A percentile compares a stretch with the other conserved stretches of the same genome.
phyloP scores from a whole-genome alignment of 805 yeast species.

The Phaffomyces thermotolerans region DNA sequence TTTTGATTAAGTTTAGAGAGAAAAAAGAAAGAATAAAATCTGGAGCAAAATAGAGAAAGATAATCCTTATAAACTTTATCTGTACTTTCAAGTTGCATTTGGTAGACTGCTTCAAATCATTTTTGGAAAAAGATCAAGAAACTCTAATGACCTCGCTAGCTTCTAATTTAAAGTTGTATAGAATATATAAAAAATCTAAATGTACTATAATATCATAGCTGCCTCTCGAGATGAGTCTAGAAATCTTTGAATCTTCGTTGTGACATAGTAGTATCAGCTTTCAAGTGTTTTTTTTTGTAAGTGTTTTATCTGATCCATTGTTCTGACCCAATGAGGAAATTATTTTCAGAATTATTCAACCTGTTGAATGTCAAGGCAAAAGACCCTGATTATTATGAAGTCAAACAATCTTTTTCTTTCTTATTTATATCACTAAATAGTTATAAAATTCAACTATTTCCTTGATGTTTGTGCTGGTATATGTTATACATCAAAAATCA shows the following conservation, averaged over 20 bases:
- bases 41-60: background rate
- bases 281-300: background rate
- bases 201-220: no score
- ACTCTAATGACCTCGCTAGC: no score
- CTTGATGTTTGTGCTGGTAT: no score
- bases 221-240: no score
- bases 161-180: no score
- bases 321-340: constrained; percentile 16
- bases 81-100: background rate
- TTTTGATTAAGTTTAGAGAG: constrained; percentile 38
- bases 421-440: no score
- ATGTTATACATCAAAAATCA: background rate
- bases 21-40: constrained; percentile 19
- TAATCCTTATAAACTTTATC: background rate
- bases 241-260: no score
- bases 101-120: background rate
- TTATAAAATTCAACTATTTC: no score
- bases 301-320: constrained; percentile 8
- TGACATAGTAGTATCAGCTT: no score
- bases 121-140: background rate
- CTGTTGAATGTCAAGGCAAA: background rate
- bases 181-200: no score
- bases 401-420: background rate
- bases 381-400: background rate
- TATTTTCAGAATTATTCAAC: background rate